Evolutionary conservation across 768 basidiomycete genomes (phyloP).

Genomic region (Auricularia sp.): DNA sequence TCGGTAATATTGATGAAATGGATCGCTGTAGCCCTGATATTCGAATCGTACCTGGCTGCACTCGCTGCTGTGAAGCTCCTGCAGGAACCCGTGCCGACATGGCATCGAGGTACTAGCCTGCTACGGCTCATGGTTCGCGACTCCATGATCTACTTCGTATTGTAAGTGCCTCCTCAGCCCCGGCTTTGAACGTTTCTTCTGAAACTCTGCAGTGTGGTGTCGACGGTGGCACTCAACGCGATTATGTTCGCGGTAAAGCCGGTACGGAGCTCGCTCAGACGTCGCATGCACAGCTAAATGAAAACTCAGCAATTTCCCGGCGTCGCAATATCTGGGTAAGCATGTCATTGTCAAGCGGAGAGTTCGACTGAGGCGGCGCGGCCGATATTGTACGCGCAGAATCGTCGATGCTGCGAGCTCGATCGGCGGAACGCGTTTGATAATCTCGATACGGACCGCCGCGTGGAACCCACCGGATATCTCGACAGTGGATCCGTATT

Average conservation of each 20-base stretch:
- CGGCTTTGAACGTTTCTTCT: not conserved
- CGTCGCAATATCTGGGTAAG: not conserved
- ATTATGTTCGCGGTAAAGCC: not conserved
- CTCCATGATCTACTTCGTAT: constrained; percentile 45
- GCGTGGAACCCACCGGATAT: not conserved
- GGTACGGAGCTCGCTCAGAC: not conserved
- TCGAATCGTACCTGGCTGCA: constrained; percentile 8
- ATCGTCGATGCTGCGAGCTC: not conserved
- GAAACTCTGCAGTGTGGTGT: not conserved
- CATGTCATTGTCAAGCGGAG: not conserved
- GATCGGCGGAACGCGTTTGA: not conserved
- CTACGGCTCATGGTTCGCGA: constrained; percentile 44
- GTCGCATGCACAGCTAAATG: too few relatives aligned
- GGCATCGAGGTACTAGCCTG: constrained; percentile 34
- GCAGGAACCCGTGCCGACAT: constrained; percentile 21
- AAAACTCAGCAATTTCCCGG: not conserved
- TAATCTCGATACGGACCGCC: not conserved
- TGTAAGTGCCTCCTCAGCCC: constrained; percentile 30
- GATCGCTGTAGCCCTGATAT: constrained; percentile 22
- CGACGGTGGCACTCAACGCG: not conserved
- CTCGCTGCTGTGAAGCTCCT: not conserved
- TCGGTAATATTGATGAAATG: constrained; percentile 25
- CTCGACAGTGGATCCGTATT: not conserved
- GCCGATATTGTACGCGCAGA: not conserved
- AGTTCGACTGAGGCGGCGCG: not conserved